phyloP scores from a whole-genome alignment of 345 rosid genomes.

The Lumnitzera littorea region DNA sequence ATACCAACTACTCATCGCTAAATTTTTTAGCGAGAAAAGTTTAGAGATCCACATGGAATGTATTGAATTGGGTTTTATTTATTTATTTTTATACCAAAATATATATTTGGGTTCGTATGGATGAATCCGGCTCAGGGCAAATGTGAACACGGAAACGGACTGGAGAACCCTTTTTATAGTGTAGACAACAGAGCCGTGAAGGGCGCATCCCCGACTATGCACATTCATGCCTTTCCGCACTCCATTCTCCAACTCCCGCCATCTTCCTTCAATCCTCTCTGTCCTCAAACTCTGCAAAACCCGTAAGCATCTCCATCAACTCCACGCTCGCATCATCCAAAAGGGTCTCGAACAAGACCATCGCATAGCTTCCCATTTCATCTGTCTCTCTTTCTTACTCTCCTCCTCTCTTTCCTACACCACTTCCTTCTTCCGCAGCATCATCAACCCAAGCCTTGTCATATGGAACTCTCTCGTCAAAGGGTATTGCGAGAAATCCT shows the following conservation, averaged over 20 bases:
- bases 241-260: conserved; percentile 3
- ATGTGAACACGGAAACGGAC: no score
- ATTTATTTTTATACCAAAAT: no score
- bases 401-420: conserved; percentile 34
- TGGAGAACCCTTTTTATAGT: no score
- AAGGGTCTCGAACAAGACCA: conserved; percentile 75
- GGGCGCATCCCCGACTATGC: conserved; percentile 13
- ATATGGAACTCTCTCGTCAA: conserved; percentile 58
- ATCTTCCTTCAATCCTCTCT: conserved; percentile 31
- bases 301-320: conserved; percentile 38
- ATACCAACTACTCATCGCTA: no score
- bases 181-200: background rate
- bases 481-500: conserved; percentile 23
- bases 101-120: no score
- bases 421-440: conserved; percentile 35
- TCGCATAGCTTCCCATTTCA: conserved; percentile 37
- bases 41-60: no score
- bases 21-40: no score
- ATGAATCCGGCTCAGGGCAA: no score
- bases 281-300: conserved; percentile 50
- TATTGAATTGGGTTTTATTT: no score
- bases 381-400: conserved; percentile 23
- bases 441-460: conserved; percentile 37
- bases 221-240: conserved; percentile 10
- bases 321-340: conserved; percentile 60